Evolutionary conservation across 441 rosid species (phyloP), one percentile per base, ranked within the genome.

Genomic region (Populus hybrid): DNA sequence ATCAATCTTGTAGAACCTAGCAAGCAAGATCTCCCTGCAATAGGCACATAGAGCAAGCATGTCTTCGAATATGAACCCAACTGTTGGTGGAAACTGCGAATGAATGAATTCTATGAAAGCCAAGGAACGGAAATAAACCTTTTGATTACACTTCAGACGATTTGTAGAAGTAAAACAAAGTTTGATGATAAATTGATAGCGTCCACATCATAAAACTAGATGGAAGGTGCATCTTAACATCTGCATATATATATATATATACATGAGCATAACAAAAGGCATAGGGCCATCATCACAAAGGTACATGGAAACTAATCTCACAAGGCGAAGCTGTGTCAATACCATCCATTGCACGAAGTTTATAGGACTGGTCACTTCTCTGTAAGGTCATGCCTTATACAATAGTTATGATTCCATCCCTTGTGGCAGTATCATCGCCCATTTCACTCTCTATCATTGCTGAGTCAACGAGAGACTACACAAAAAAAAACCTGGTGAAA

Each of bases 391-490:
- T 7, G 74, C 76, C 42, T 76, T 75, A 63, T 1, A 80, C 84
- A 56, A 75, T 83, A 4, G 78, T 80, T 73, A 81, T 67, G 33
- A 74, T 50, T 70, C 89, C 84, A 69, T 76, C 85, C 83, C 78
- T 76, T 63, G 50, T 12, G 73, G 81, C 83, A 68, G 71, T 71
- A 38, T 82, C 89, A 69, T 83, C 83, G n/a, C 81, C 81, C 76
- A 73, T 33, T 53, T 84, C 88, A 73, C 68, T 67, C 64, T 89
- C 89, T 70, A 59, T 36, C 80, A 71, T 70, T 65, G 89, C 81
- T 0, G 84, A 83, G 74, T 87, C 89, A 72, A 91, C 90, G 16
- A 86, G 81, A 65, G 88, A 81, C 94, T 91, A 90, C 88, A 82
- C 20, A 74, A 10, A 26, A 45, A 16, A 64, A 6, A 6, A 16